phyloP scores from a whole-genome alignment of 345 rosid species.

The Arabidopsis arenosa region DNA sequence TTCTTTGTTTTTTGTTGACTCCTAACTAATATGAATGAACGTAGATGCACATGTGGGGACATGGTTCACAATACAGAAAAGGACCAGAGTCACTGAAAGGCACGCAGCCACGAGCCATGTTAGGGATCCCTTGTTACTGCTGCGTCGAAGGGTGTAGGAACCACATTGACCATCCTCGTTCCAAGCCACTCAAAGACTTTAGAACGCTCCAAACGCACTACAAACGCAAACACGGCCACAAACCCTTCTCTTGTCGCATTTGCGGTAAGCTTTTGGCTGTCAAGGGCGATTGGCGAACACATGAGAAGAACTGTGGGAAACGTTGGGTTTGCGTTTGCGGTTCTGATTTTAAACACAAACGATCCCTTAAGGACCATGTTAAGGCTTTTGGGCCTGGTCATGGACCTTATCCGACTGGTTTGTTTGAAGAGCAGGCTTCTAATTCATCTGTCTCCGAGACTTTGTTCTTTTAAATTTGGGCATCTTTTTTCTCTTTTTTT shows the following conservation, averaged over 20 bases:
- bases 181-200: slow-evolving; percentile 84
- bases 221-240: slow-evolving; percentile 83
- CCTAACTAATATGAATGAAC: slow-evolving; percentile 6
- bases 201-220: slow-evolving; percentile 86
- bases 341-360: slow-evolving; percentile 90
- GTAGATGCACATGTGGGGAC: slow-evolving; percentile 99
- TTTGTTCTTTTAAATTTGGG: slow-evolving; percentile 24
- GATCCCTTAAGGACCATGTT: slow-evolving; percentile 86
- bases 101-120: slow-evolving; percentile 69
- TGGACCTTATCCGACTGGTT: slow-evolving; percentile 52
- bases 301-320: slow-evolving; percentile 91
- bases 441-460: slow-evolving; percentile 35
- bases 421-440: slow-evolving; percentile 36
- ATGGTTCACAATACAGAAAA: slow-evolving; percentile 80
- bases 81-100: slow-evolving; percentile 83
- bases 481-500: neutral
- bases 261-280: slow-evolving; percentile 84
- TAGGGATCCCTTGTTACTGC: slow-evolving; percentile 84
- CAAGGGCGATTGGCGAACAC: slow-evolving; percentile 93
- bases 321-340: slow-evolving; percentile 91
- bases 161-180: slow-evolving; percentile 74
- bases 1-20: neutral
- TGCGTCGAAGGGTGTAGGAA: slow-evolving; percentile 85
- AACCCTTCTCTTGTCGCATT: slow-evolving; percentile 70
- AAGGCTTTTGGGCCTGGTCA: slow-evolving; percentile 79